Evolutionary conservation across 495 filamentous ascomycete species (phyloP).

Genomic region (Penicillium fimorum): DNA sequence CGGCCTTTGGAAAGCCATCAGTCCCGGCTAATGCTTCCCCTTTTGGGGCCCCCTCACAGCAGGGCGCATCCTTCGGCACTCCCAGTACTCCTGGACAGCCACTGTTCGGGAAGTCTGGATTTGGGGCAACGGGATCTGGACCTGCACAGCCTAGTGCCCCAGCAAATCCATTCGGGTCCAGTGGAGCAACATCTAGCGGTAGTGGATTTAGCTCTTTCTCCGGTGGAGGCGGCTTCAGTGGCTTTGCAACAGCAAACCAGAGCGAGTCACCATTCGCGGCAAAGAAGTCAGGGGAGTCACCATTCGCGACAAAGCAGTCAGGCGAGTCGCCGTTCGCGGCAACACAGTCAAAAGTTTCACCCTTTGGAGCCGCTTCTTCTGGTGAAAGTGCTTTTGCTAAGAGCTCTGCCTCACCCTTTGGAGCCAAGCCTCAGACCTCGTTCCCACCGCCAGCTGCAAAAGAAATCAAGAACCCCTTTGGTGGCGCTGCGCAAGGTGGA

Average conservation of each 20-base stretch:
- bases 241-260: conserved; percentile 33
- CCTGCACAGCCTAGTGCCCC: conserved; percentile 43
- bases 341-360: conserved; percentile 13
- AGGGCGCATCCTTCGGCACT: conserved; percentile 29
- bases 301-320: conserved; percentile 1
- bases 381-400: conserved; percentile 13
- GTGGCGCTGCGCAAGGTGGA: conserved; percentile 46
- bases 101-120: conserved; percentile 42
- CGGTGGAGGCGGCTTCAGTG: conserved; percentile 32
- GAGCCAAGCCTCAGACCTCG: conserved; percentile 27
- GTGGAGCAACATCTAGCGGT: conserved; percentile 27
- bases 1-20: conserved; percentile 52
- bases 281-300: conserved; percentile 4
- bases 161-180: conserved; percentile 30
- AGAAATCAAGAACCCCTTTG: conserved; percentile 49
- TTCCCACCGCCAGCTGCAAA: conserved; percentile 41
- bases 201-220: conserved; percentile 42
- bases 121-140: conserved; percentile 46
- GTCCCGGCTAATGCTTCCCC: conserved; percentile 31
- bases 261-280: conserved; percentile 30
- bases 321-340: conserved; percentile 19
- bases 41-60: conserved; percentile 37
- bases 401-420: conserved; percentile 26
- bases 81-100: conserved; percentile 30
- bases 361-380: background rate